phyloP scores from a whole-genome alignment of 768 basidiomycete genomes.

The Tricholoma sp. region DNA sequence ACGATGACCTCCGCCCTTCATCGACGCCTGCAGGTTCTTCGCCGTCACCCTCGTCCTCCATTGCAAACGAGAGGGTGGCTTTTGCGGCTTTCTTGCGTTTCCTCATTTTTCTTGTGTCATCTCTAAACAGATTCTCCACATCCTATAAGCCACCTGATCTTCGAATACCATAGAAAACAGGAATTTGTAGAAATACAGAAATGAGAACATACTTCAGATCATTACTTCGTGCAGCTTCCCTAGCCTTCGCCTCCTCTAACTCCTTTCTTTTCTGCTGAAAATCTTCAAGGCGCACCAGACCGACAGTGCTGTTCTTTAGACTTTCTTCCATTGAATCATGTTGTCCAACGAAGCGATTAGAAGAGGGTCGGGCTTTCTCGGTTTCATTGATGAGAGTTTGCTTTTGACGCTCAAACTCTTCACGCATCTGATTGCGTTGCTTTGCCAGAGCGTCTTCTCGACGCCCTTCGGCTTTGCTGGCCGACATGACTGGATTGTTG shows the following conservation, averaged over 20 bases:
- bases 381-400: constrained; percentile 82
- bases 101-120: constrained; percentile 80
- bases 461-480: constrained; percentile 76
- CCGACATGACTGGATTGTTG: constrained; percentile 47
- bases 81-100: constrained; percentile 91
- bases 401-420: constrained; percentile 80
- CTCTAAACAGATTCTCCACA: constrained; percentile 85
- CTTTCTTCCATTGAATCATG: constrained; percentile 93
- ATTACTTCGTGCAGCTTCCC: constrained; percentile 80
- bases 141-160: constrained; percentile 59
- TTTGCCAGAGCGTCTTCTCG: constrained; percentile 83
- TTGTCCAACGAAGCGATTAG: constrained; percentile 88
- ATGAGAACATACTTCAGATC: constrained; percentile 76
- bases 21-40: constrained; percentile 30
- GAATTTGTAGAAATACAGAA: constrained; percentile 11
- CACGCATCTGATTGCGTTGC: constrained; percentile 72
- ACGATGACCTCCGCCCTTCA: constrained; percentile 23
- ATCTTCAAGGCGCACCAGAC: constrained; percentile 86
- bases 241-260: constrained; percentile 85
- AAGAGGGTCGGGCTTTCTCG: constrained; percentile 84
- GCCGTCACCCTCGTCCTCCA: constrained; percentile 72
- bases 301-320: constrained; percentile 87
- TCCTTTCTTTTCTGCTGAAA: constrained; percentile 88
- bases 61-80: constrained; percentile 85
- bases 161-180: constrained; percentile 9